Base-by-base conservation (phyloP, 129 eudicot species). In the Tagetes patula region DNA sequence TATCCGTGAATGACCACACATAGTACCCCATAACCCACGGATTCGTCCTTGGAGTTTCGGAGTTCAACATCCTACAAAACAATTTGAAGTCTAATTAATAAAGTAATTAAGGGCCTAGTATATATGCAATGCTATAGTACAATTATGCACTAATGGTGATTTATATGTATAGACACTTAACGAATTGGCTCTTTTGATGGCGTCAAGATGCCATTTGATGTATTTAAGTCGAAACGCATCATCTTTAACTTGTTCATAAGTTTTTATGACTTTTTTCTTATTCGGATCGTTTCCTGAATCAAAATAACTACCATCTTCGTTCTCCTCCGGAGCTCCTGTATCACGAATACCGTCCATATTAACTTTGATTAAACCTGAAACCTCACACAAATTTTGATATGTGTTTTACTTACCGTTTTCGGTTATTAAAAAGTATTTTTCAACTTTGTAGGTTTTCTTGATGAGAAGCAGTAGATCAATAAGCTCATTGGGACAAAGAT, bases 1-100 rank as follows among this genome's bases (percentile, higher is more conserved):
- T 85, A 80, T 87, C 93, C 75, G 81, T 42, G 36, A 83, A 69
- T 10, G 93, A 82, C 89, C 93, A 87, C n/a, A 66, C 82, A 54
- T 71, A 87, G 64, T 81, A 85, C 13, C 89, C 89, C 73, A 34
- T 71, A 38, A 84, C 81, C 3, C 27, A 20, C 27, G 27, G 27
- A 20, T 20, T 20, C 27, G 27, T 20, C 27, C 27, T 20, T 20
- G 27, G 27, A 20, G 27, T 20, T 20, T 20, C 27, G 27, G 33
- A 11, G 0, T 14, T 38, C 27, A 33, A 33, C 42, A 6, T 60
- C 39, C 65, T 20, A 20, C 27, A 20, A 20, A 20, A 20, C 27
- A 20, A 20, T 20, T 20, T 20, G 27, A 20, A 20, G 27, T 20
- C 27, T 20, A 20, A 20, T 20, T 20, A 20, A 20, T 20, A 20